Percentiles rank a stretch among this genome's conserved stretches.
Evolutionary conservation across 2,329 filamentous ascomycete genomes (phyloP).

Genomic region (Chaetomiaceae sp.): DNA sequence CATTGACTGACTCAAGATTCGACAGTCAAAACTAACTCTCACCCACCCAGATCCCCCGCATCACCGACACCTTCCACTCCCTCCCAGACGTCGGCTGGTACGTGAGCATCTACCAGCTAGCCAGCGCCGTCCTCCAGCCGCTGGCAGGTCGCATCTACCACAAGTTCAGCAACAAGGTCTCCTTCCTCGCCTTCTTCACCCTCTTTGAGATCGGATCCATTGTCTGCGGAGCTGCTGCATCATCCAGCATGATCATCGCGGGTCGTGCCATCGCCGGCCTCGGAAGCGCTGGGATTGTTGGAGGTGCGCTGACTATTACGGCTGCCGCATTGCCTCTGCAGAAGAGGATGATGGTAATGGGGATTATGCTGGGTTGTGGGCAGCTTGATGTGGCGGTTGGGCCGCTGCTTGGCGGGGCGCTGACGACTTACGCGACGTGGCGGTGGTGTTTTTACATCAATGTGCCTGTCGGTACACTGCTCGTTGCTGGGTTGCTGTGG

Average conservation of each 20-base stretch:
- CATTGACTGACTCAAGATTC: neutral
- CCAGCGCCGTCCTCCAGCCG: conserved; percentile 23
- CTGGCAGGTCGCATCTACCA: conserved; percentile 25
- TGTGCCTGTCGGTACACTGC: conserved; percentile 39
- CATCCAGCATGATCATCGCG: conserved; percentile 49
- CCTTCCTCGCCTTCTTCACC: conserved; percentile 39
- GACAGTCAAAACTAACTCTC: neutral
- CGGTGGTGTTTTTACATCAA: conserved; percentile 48
- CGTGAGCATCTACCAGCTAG: conserved; percentile 25
- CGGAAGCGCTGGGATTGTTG: conserved; percentile 48
- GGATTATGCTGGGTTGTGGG: conserved; percentile 28
- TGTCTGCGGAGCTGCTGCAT: conserved; percentile 48
- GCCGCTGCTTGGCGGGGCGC: conserved; percentile 43
- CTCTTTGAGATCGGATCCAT: conserved; percentile 54
- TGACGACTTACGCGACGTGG: conserved; percentile 40
- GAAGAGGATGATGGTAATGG: conserved; percentile 32
- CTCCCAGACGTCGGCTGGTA: conserved; percentile 27
- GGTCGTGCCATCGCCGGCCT: conserved; percentile 52
- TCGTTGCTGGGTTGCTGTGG: conserved; percentile 32
- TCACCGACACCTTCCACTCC: conserved; percentile 30
- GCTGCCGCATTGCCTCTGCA: conserved; percentile 36
- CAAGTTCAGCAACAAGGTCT: conserved; percentile 28
- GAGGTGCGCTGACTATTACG: conserved; percentile 50
- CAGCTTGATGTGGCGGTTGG: conserved; percentile 45
- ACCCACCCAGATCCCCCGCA: conserved; percentile 19